Base-by-base conservation (phyloP, 192 early-diverging fungal species). In the Coemansia sp. region DNA sequence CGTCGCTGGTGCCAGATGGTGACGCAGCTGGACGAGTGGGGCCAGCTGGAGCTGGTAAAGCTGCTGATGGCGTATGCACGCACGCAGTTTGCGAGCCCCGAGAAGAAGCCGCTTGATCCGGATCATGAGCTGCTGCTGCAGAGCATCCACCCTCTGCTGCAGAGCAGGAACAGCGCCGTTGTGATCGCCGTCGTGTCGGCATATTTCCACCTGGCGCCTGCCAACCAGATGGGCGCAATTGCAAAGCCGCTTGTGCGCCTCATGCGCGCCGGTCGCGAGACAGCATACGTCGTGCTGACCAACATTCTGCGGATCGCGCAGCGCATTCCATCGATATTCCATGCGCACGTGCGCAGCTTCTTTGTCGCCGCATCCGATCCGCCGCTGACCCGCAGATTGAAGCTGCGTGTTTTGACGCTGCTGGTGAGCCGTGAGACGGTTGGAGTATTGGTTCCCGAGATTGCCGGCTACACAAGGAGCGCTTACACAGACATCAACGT, bases 1-100 rank as follows among this genome's bases (percentile, higher is more conserved):
- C 81, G 90, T 37, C 90, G 95, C 33, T 77, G 94, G 47, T 97
- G 94, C 60, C 65, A 66, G 29, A 77, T 93, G 82, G 66, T 99
- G 19, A 64, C 81, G 11, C 94, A 95, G 24, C 81, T 88, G 30
- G 95, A 99, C 76, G 91, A 97, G 65, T 99, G 97, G 97, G 91
- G 87, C 10, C 95, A 98, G 66, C 80, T 94, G 25, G 86, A 86
- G 35, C 85, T 94, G 23, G 56, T 94, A 30, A 84, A 83, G 28
- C 56, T 95, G 20, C 63, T 99, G 43, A 47, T 84, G 24, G 72
- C 83, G 9, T 99, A 99, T 77, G 89, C 83, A 41, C 80, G 83
- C 77, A 63, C 67, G 33, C 78, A 79, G 57, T 79, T 75, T 52
- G 34, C 24, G 20, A 19, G 36, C 41, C 67, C 50, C 15, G 3